These are phyloP conservation scores for Penicillium maclennaniae DNA, from an alignment of 495 filamentous ascomycete genomes.

Conservation along the genomic window DNA sequence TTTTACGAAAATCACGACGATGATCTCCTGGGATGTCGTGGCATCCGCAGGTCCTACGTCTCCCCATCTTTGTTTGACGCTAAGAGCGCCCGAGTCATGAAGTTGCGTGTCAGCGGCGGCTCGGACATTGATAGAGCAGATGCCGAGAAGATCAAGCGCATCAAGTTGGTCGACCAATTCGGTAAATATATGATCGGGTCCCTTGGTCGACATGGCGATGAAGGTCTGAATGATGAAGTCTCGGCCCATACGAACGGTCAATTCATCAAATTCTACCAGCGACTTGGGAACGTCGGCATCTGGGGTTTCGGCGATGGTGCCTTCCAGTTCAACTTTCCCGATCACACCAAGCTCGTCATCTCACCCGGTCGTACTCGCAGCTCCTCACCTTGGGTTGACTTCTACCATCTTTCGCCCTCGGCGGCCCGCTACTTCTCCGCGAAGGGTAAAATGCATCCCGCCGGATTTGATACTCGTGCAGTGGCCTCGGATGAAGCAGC, in stretches of 20 bases:
- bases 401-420: slow-evolving; percentile 73
- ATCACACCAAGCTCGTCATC: slow-evolving; percentile 90
- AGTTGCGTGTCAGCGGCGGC: slow-evolving; percentile 47
- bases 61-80: slow-evolving; percentile 55
- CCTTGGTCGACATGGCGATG: slow-evolving; percentile 48
- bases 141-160: slow-evolving; percentile 64
- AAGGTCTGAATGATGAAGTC: slow-evolving; percentile 30
- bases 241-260: slow-evolving; percentile 44
- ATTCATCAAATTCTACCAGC: slow-evolving; percentile 84
- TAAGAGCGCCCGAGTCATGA: slow-evolving; percentile 34
- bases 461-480: slow-evolving; percentile 45
- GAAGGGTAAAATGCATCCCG: slow-evolving; percentile 56
- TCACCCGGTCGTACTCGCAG: slow-evolving; percentile 61
- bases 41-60: slow-evolving; percentile 61
- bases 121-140: slow-evolving; percentile 54
- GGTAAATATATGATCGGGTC: slow-evolving; percentile 86
- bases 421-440: slow-evolving; percentile 59
- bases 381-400: slow-evolving; percentile 65
- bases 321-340: slow-evolving; percentile 95
- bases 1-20: slow-evolving; percentile 74
- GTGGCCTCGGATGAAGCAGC: slow-evolving; percentile 59
- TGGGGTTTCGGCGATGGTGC: slow-evolving; percentile 88
- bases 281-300: slow-evolving; percentile 79
- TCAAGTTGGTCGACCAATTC: slow-evolving; percentile 86
- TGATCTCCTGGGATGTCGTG: slow-evolving; percentile 37